These are phyloP conservation scores for Ceratocystis ficicola DNA, from an alignment of 2,329 filamentous ascomycete genomes.

Conservation along the genomic window DNA sequence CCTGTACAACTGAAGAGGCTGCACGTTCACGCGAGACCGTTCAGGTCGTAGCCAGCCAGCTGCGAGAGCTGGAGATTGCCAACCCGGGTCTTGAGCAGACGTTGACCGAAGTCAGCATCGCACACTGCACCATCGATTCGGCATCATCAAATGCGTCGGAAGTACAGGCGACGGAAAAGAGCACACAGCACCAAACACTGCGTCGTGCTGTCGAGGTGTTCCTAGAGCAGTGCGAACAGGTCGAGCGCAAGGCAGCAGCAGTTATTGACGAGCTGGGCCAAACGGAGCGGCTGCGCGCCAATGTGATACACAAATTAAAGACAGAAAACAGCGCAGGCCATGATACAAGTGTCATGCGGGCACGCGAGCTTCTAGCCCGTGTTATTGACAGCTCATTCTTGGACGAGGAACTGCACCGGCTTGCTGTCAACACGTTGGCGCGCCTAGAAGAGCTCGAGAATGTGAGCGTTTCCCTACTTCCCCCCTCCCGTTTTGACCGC, in stretches of 20 bases:
- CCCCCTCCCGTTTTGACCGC: background rate
- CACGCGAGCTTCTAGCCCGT: constrained; percentile 16
- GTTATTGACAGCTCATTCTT: constrained; percentile 14
- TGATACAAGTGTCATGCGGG: constrained; percentile 17
- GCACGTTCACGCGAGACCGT: constrained; percentile 9
- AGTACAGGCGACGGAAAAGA: background rate
- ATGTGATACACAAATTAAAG: constrained; percentile 18
- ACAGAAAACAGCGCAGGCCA: constrained; percentile 16
- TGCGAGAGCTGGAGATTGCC: constrained; percentile 18
- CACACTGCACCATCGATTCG: background rate
- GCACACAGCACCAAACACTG: constrained; percentile 1
- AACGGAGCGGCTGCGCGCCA: constrained; percentile 11
- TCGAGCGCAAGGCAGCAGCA: constrained; percentile 9
- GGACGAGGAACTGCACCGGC: constrained; percentile 15
- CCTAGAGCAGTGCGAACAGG: constrained; percentile 10
- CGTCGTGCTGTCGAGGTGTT: constrained; percentile 14
- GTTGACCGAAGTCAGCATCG: constrained; percentile 7
- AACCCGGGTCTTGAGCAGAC: constrained; percentile 16
- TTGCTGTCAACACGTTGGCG: constrained; percentile 11
- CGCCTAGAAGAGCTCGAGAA: constrained; percentile 21
- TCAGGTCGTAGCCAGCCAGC: constrained; percentile 16
- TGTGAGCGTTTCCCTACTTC: constrained; percentile 15
- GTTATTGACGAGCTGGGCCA: constrained; percentile 16
- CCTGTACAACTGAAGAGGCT: constrained; percentile 13
- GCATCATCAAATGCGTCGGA: background rate